Percentiles rank a stretch among this genome's conserved stretches.
Evolutionary conservation across 78 protist genomes (phyloP).

Genomic region (Cyanophora paradoxa): DNA sequence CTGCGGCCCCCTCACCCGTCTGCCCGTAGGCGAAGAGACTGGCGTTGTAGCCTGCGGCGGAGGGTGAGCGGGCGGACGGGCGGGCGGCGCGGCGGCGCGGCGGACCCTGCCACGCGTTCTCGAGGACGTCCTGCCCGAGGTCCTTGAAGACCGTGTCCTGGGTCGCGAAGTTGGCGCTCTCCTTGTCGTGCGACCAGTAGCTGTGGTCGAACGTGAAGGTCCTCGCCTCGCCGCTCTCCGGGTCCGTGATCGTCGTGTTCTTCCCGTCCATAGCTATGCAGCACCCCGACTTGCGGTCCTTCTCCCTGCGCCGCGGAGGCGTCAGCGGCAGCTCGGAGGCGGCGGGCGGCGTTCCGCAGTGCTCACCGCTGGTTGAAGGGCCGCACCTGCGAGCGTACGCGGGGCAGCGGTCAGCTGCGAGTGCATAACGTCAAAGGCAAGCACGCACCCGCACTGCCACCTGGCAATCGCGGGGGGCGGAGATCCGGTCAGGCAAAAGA

Average conservation of each 20-base stretch:
- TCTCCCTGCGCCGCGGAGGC: too few relatives aligned
- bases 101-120: constrained; percentile 47
- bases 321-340: too few relatives aligned
- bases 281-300: neutral
- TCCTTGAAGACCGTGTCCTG: constrained; percentile 49
- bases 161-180: constrained; percentile 25
- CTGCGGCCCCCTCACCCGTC: constrained; percentile 8
- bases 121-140: constrained; percentile 39
- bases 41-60: constrained; percentile 37
- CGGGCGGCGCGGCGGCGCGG: too few relatives aligned
- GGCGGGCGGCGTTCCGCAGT: too few relatives aligned
- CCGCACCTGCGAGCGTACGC: constrained; percentile 43
- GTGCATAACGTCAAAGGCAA: too few relatives aligned
- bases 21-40: constrained; percentile 74
- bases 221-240: constrained; percentile 19
- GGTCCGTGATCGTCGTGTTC: constrained; percentile 38
- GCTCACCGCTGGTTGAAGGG: constrained; percentile 48
- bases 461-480: too few relatives aligned
- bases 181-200: constrained; percentile 43
- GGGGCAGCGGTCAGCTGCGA: too few relatives aligned
- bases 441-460: too few relatives aligned
- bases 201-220: constrained; percentile 60
- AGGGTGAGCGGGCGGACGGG: too few relatives aligned
- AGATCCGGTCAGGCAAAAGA: too few relatives aligned
- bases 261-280: constrained; percentile 16